Percentiles rank a stretch among this genome's conserved stretches.
Conservation (phyloP, 345 rosid genomes). For the Sonneratia alba region DNA sequence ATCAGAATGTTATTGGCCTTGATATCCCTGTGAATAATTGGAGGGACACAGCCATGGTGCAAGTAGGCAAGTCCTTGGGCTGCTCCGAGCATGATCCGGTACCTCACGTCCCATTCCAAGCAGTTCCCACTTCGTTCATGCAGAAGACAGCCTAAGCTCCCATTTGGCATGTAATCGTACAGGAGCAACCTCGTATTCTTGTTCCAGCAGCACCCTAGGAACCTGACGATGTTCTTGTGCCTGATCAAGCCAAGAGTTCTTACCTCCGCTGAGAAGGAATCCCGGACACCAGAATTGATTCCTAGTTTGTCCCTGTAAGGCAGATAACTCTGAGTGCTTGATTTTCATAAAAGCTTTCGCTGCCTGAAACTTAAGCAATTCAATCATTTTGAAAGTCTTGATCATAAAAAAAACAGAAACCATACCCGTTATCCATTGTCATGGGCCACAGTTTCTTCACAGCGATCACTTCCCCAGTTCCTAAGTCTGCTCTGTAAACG, state of each 20-base stretch:
- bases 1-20: conserved; percentile 92
- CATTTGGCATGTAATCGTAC: conserved; percentile 80
- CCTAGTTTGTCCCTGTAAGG: conserved; percentile 30
- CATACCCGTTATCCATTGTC: conserved; percentile 25
- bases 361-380: no score
- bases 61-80: conserved; percentile 91
- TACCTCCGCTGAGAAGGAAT: conserved; percentile 83
- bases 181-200: conserved; percentile 67
- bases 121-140: conserved; percentile 51
- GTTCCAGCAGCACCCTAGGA: conserved; percentile 86
- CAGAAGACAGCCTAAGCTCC: conserved; percentile 74
- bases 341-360: no score
- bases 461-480: conserved; percentile 55
- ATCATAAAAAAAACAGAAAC: neutral
- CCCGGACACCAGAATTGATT: conserved; percentile 42
- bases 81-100: conserved; percentile 58
- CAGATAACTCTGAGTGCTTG: neutral
- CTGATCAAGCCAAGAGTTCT: conserved; percentile 79
- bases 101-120: conserved; percentile 75
- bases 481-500: conserved; percentile 73
- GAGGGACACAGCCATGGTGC: conserved; percentile 88
- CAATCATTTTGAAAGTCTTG: no score
- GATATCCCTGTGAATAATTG: conserved; percentile 84
- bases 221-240: conserved; percentile 79
- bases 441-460: conserved; percentile 82